These are phyloP conservation scores for Trichomonas gallinae DNA, from an alignment of 208 protist species.

Conservation along the genomic window DNA sequence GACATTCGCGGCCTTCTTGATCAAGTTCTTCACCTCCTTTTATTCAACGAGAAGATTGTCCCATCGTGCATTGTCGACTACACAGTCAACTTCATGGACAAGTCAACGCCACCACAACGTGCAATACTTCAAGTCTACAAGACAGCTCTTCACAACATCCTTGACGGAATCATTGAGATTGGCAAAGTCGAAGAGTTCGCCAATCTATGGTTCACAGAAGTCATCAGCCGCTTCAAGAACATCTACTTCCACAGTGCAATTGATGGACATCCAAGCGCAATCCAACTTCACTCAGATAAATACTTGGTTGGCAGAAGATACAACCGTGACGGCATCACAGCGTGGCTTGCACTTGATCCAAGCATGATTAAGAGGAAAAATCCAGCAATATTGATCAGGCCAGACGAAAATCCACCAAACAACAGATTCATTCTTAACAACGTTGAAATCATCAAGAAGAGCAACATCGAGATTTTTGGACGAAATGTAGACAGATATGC, in stretches of 20 bases:
- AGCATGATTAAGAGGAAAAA: no score
- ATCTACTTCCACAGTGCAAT: not conserved
- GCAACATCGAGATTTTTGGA: no score
- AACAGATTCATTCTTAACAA: no score
- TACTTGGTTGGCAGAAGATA: not conserved
- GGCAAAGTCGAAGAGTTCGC: not conserved
- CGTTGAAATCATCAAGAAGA: no score
- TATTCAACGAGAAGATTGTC: not conserved
- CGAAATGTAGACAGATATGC: no score
- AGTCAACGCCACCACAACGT: not conserved
- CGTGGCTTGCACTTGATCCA: no score
- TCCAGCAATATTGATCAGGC: no score
- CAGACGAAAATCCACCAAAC: no score
- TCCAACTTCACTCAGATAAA: not conserved
- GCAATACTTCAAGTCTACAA: not conserved
- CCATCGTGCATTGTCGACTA: not conserved
- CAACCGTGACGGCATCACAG: not conserved
- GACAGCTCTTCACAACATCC: not conserved
- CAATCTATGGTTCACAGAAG: not conserved
- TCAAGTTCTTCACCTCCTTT: not conserved
- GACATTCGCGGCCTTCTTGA: not conserved
- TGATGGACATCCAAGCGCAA: not conserved
- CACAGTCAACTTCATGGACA: not conserved
- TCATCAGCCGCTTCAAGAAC: not conserved
- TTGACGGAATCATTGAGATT: not conserved